Base-by-base conservation (phyloP, 1,139 yeast genomes). In the Debaryomycetaceae sp. region DNA sequence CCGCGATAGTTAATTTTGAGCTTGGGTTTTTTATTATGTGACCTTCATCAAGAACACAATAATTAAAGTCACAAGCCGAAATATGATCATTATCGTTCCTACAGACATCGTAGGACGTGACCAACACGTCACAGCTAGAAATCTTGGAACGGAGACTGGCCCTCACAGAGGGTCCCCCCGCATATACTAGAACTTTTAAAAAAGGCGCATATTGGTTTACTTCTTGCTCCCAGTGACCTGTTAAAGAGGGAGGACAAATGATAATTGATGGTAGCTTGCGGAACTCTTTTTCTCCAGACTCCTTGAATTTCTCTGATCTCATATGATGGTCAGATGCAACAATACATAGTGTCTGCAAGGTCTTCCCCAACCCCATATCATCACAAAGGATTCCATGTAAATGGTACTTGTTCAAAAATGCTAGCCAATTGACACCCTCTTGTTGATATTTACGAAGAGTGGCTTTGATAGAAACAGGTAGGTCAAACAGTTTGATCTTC, bases 211-310 rank as follows among this genome's bases (percentile, higher is more conserved):
- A 95, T 52, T 87, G 93, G 49, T 81, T 80, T 51, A 95, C 73
- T 66, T 95, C 99, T 63, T 89, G 97, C 62, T 90, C 96, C 99
- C 99, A 95, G 66, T 95, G 99, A 24, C 99, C 99, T 1, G 97
- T 90, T 53, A 95, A 78, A 1, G 98, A 89, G 0, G 99, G 98
- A 1, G 99, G 99, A 69, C 99, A 93, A 24, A 95, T 79, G 41
- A 95, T 83, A 54, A 95, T 69, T 0, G 97, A 82, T 0, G 99
- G 96, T 33, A 93, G 70, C 34, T 80, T 83, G 51, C 95, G 75
- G 40, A 76, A 79, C 53, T 90, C 96, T n/a, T 75, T 71, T 0
- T 86, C 75, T 24, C 76, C 66, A 0, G 95, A 82, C 46, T 79
- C 71, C 11, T 66, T 66, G 61, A 74, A 86, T 51, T 82, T 86